These are phyloP conservation scores for Mikania micrantha DNA, from an alignment of 129 eudicot species.

Conservation along the genomic window DNA sequence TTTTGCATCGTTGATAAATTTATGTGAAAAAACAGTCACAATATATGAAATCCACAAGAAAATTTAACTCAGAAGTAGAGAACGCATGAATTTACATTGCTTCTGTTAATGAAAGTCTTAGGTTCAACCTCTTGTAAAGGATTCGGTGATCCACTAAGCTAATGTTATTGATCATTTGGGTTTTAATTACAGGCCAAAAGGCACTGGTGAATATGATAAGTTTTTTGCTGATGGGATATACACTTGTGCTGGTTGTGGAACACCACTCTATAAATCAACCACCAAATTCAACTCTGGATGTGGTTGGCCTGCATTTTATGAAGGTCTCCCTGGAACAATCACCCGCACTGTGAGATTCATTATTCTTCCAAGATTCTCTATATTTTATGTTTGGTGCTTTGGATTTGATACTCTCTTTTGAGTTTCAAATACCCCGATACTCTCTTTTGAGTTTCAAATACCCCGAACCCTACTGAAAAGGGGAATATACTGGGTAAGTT, in stretches of 20 bases:
- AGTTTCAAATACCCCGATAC: no score
- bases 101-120: neutral
- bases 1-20: neutral
- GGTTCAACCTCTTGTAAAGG: neutral
- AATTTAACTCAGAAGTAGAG: neutral
- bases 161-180: neutral
- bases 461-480: no score
- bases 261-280: slow-evolving; percentile 80
- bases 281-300: slow-evolving; percentile 95
- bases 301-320: slow-evolving; percentile 98
- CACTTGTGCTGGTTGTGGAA: slow-evolving; percentile 82
- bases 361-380: neutral
- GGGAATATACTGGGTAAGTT: no score
- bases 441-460: neutral
- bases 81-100: neutral
- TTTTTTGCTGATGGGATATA: slow-evolving; percentile 60
- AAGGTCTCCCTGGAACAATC: slow-evolving; percentile 89
- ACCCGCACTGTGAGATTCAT: slow-evolving; percentile 58
- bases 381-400: neutral
- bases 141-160: neutral
- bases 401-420: neutral
- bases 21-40: neutral
- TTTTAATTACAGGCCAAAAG: slow-evolving; percentile 36
- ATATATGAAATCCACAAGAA: neutral
- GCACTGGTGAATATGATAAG: slow-evolving; percentile 87